These are phyloP conservation scores for Betula pendula DNA, from an alignment of 306 rosid genomes.

Conservation along the genomic window DNA sequence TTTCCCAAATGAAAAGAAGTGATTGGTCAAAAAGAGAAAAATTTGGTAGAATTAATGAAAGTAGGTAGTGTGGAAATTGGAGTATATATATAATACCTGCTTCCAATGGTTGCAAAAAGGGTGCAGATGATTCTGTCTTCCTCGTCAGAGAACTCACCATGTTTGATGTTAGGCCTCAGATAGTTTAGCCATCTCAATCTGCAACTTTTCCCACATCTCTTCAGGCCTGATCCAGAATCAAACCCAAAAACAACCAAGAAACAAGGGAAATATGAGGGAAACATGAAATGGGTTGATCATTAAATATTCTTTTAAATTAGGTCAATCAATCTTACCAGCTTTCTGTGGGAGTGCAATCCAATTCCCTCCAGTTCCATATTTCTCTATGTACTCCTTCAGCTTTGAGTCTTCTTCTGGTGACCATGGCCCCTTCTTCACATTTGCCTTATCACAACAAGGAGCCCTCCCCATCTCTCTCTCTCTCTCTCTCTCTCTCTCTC, in stretches of 20 bases:
- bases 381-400: conserved; percentile 75
- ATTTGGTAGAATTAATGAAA: too few species aligned
- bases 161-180: conserved; percentile 90
- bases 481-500: conserved; percentile 12
- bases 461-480: conserved; percentile 82
- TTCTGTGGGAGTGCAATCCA: conserved; percentile 96
- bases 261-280: too few species aligned
- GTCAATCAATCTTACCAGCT: conserved; percentile 65
- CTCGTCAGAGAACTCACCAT: conserved; percentile 90
- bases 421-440: conserved; percentile 97
- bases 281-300: background rate
- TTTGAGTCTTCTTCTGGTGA: conserved; percentile 91
- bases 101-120: conserved; percentile 83
- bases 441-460: conserved; percentile 97
- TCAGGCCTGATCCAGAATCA: conserved; percentile 63
- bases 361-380: conserved; percentile 87
- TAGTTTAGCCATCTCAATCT: conserved; percentile 97
- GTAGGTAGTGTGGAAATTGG: background rate
- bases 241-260: too few species aligned
- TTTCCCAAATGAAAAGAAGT: conserved; percentile 7
- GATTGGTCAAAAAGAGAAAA: conserved; percentile 9
- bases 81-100: conserved; percentile 55
- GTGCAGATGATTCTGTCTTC: conserved; percentile 86
- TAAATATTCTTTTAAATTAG: too few species aligned
- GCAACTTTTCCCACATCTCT: conserved; percentile 94